Conservation (phyloP, 2,329 filamentous ascomycete genomes). For the Metarhizium rileyi region DNA sequence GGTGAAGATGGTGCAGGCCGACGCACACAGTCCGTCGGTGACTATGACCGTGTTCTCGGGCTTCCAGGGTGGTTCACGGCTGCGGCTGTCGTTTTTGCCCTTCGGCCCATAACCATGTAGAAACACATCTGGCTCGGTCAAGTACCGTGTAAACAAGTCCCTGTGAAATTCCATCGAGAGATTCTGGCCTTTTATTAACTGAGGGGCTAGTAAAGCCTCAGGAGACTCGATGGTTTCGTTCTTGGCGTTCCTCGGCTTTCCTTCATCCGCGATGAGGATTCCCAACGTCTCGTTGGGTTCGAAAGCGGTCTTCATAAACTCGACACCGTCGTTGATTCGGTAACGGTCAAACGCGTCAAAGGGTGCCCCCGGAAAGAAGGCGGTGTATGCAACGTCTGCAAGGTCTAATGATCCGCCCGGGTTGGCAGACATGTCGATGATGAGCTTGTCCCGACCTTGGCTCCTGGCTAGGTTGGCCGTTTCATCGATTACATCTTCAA, state of each 20-base stretch:
- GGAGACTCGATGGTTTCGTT: not conserved
- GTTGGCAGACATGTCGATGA: conserved; percentile 56
- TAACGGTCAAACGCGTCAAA: conserved; percentile 5
- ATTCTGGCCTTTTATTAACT: not conserved
- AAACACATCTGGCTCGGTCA: not conserved
- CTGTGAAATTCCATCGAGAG: not conserved
- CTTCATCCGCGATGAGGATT: not conserved
- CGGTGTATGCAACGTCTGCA: conserved; percentile 38
- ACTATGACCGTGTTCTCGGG: conserved; percentile 32
- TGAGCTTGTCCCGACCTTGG: conserved; percentile 32
- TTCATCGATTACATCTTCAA: not conserved
- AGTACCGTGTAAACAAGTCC: not conserved
- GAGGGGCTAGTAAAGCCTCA: not conserved
- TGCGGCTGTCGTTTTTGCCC: not conserved
- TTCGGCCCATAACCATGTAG: not conserved
- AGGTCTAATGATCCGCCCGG: conserved; percentile 42
- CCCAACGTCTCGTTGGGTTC: not conserved
- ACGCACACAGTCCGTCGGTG: conserved; percentile 48
- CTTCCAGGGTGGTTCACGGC: conserved; percentile 19
- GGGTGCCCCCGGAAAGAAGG: conserved; percentile 21
- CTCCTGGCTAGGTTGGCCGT: conserved; percentile 29
- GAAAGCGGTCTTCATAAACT: not conserved
- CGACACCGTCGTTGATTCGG: conserved; percentile 1
- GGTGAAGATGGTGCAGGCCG: conserved; percentile 49
- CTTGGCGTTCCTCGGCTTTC: not conserved